Evolutionary conservation across 2,329 filamentous ascomycete genomes (phyloP).

Genomic region (Sporothrix dimorphospora): DNA sequence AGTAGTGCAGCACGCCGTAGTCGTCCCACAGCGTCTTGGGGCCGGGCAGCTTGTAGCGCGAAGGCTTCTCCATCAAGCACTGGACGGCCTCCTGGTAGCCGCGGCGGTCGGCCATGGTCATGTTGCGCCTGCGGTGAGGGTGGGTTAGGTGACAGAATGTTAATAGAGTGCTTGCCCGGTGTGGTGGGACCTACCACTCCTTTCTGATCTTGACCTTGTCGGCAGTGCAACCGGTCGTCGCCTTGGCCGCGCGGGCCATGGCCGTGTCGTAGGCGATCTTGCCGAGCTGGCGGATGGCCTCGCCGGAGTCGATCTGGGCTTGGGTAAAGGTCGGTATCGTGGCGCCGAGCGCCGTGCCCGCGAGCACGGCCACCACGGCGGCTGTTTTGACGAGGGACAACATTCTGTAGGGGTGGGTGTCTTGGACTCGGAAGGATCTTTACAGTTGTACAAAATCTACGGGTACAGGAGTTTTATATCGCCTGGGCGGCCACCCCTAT

Average conservation of each 20-base stretch:
- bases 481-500: background rate
- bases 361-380: background rate
- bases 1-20: slow-evolving; percentile 40
- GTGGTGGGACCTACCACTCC: slow-evolving; percentile 35
- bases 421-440: background rate
- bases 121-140: too few species aligned
- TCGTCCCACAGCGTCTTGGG: slow-evolving; percentile 38
- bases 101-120: slow-evolving; percentile 36
- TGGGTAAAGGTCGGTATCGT: slow-evolving; percentile 34
- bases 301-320: slow-evolving; percentile 36
- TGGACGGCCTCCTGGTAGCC: slow-evolving; percentile 38
- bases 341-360: slow-evolving; percentile 16
- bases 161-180: too few species aligned
- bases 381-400: background rate
- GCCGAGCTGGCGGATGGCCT: slow-evolving; percentile 35
- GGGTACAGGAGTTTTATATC: background rate
- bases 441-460: background rate
- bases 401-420: background rate
- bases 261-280: slow-evolving; percentile 37
- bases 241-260: slow-evolving; percentile 36
- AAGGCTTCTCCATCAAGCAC: slow-evolving; percentile 39
- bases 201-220: slow-evolving; percentile 37
- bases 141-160: too few species aligned
- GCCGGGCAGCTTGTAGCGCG: slow-evolving; percentile 33
- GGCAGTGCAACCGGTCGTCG: slow-evolving; percentile 36